A percentile compares a stretch with the other conserved stretches of the same genome.
Conservation (phyloP, 345 rosid genomes). For the Laguncularia racemosa region DNA sequence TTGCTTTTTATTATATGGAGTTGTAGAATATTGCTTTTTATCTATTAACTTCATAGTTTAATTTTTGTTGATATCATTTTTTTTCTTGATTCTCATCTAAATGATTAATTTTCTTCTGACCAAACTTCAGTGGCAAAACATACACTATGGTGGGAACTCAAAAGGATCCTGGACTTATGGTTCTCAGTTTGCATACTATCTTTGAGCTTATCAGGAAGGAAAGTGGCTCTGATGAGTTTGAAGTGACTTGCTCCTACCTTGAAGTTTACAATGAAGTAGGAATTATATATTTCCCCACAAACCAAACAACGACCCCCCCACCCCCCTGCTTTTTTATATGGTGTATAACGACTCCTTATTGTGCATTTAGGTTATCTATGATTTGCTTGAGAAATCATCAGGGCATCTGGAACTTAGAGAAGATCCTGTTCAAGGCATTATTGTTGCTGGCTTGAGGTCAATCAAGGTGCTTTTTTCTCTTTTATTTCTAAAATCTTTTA, state of each 20-base stretch:
- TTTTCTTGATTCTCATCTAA: not conserved
- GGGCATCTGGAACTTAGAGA: conserved; percentile 95
- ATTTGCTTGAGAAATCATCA: conserved; percentile 87
- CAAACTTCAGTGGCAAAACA: conserved; percentile 68
- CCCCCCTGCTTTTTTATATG: conserved; percentile 3
- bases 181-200: conserved; percentile 82
- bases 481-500: not conserved
- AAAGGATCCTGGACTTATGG: conserved; percentile 96
- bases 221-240: conserved; percentile 60
- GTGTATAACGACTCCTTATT: not conserved
- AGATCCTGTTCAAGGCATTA: conserved; percentile 88
- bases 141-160: conserved; percentile 89
- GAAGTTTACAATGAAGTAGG: conserved; percentile 95
- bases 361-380: conserved; percentile 72
- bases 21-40: too few species aligned
- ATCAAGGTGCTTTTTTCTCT: conserved; percentile 54
- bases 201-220: conserved; percentile 67
- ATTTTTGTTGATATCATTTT: too few species aligned
- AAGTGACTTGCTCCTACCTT: conserved; percentile 87
- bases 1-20: too few species aligned
- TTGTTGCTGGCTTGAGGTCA: conserved; percentile 79
- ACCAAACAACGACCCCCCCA: too few species aligned
- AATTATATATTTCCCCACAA: conserved; percentile 6
- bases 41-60: too few species aligned
- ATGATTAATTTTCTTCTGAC: not conserved